These are phyloP conservation scores for Talaromyces stipitatus DNA, from an alignment of 495 filamentous ascomycete genomes.

Conservation along the genomic window DNA sequence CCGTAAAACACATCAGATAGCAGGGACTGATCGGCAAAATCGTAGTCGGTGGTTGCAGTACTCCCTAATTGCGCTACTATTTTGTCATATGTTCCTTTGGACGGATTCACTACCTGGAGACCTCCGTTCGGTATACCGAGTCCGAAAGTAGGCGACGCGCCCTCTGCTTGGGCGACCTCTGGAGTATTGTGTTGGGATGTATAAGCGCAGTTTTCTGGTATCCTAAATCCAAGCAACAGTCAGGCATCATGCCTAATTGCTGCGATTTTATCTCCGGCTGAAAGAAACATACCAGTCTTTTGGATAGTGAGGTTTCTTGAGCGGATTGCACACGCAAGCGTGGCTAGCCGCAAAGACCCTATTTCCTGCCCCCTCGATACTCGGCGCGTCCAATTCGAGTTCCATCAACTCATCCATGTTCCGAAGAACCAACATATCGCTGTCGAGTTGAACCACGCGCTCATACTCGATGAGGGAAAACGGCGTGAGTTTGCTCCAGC, in stretches of 20 bases:
- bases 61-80: constrained; percentile 37
- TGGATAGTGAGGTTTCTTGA: constrained; percentile 69
- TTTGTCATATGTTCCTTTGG: constrained; percentile 40
- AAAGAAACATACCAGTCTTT: constrained; percentile 53
- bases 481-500: constrained; percentile 76
- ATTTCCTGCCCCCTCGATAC: constrained; percentile 39
- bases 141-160: constrained; percentile 41
- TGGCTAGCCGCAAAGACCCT: constrained; percentile 66
- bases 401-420: constrained; percentile 90
- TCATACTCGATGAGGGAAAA: constrained; percentile 66
- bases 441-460: constrained; percentile 71
- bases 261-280: too few relatives aligned
- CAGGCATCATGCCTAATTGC: too few relatives aligned
- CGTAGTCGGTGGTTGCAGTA: constrained; percentile 41
- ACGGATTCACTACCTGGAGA: constrained; percentile 64
- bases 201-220: constrained; percentile 67
- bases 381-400: constrained; percentile 52
- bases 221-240: constrained; percentile 22
- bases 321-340: constrained; percentile 78
- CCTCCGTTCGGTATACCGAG: constrained; percentile 68
- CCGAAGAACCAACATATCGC: constrained; percentile 68
- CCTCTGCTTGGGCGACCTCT: constrained; percentile 47
- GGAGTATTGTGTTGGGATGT: constrained; percentile 58
- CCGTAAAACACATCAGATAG: constrained; percentile 57
- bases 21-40: constrained; percentile 72